A percentile compares a stretch with the other conserved stretches of the same genome.
phyloP scores from a whole-genome alignment of 257 asterid species.

The Scutellaria galericulata region DNA sequence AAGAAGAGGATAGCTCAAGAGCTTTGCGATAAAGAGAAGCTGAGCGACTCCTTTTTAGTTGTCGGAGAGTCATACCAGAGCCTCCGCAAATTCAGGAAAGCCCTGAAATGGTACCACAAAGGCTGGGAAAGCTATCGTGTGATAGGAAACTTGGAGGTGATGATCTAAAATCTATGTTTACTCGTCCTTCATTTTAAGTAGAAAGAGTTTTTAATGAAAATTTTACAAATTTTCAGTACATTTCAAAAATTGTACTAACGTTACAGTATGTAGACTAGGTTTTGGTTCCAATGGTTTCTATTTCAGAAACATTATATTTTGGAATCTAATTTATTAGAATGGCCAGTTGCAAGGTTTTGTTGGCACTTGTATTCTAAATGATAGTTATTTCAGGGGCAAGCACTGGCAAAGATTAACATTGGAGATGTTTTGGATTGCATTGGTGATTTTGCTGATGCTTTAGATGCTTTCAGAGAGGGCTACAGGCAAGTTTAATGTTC shows the following conservation, averaged over 20 bases:
- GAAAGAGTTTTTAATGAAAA: not conserved
- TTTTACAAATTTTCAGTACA: slow-evolving; percentile 14
- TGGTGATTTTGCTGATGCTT: slow-evolving; percentile 76
- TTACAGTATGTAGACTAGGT: slow-evolving; percentile 12
- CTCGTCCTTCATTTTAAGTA: slow-evolving; percentile 26
- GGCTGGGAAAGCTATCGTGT: slow-evolving; percentile 68
- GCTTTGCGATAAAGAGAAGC: slow-evolving; percentile 85
- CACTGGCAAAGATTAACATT: slow-evolving; percentile 76
- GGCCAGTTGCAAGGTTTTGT: slow-evolving; percentile 16
- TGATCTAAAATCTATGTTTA: slow-evolving; percentile 22
- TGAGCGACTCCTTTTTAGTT: slow-evolving; percentile 78
- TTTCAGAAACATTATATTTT: slow-evolving; percentile 18
- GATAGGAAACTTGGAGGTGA: slow-evolving; percentile 94
- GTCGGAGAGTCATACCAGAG: slow-evolving; percentile 87
- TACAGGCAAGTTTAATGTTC: slow-evolving; percentile 57
- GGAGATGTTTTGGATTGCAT: slow-evolving; percentile 76
- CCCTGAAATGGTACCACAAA: slow-evolving; percentile 81
- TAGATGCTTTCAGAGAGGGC: slow-evolving; percentile 78
- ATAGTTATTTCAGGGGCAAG: slow-evolving; percentile 79
- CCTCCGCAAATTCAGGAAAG: slow-evolving; percentile 68
- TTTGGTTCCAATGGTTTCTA: slow-evolving; percentile 8
- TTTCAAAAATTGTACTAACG: slow-evolving; percentile 5
- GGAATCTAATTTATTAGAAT: slow-evolving; percentile 21
- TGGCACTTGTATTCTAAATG: slow-evolving; percentile 29
- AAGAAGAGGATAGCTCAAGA: slow-evolving; percentile 67